Evolutionary conservation across 148 eudicot species (phyloP), one percentile per base, ranked within the genome.

Genomic region (Camellia sinensis): DNA sequence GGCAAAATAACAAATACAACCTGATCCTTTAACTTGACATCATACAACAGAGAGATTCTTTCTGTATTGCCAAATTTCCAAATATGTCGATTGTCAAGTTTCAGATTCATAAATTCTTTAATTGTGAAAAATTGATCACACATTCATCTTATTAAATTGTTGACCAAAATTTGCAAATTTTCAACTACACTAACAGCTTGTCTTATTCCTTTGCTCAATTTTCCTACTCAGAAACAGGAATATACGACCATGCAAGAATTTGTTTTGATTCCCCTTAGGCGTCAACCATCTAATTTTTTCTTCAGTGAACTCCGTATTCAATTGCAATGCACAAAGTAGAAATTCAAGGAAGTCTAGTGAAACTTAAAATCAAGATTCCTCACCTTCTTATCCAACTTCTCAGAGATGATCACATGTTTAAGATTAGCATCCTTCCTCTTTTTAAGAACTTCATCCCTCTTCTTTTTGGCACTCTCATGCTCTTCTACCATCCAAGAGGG

Each of bases 301-400:
- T 0, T 29, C 37, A 29, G 11, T 37, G 7, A 73, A 54, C 56
- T 29, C n/a, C 8, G 46, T 48, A 52, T 45, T 52, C 74, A 57
- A 29, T 29, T 29, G 37, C 37, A 29, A 29, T 29, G 37, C 37
- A 29, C 1, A 29, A 29, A 29, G 37, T 1, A 29, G 37, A 29
- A 29, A 29, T 29, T 29, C 37, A 29, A 29, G 43, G 22, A 48
- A 46, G 22, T 37, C 40, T 29, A 29, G 14, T 6, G 12, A 43
- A 59, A 72, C 82, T 72, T 22, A 50, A 37, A 62, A 62, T 12
- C 21, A 73, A 73, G 72, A 52, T 54, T 10, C 9, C 90, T 83
- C 15, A 93, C 99, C 97, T 94, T 94, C 84, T 89, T 97, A 86
- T 94, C 99, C 57, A 84, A 44, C 83, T 91, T 92, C 85, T 94